Base-by-base conservation (phyloP, 768 basidiomycete species). In the Lactarius trivialis region DNA sequence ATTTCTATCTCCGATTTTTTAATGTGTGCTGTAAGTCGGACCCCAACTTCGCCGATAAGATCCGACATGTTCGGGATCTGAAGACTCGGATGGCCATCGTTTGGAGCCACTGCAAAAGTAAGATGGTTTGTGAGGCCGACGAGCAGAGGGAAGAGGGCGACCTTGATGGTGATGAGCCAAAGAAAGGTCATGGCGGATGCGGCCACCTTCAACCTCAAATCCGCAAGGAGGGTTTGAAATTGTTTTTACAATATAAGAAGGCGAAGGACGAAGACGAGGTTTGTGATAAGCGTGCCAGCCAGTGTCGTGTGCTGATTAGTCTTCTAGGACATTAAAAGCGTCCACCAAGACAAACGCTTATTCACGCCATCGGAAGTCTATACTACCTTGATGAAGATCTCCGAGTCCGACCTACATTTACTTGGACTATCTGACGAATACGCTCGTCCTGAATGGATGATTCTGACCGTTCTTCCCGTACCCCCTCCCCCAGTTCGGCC, bases 391-490 rank as follows among this genome's bases (percentile, higher is more conserved):
- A 91, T 92, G 76, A 98, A 98, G 82, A 93, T 98, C 76, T 84
- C 92, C 7, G 86, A 93, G 64, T 81, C 85, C 14, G 96, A 98
- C 71, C 81, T 98, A 17, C 82, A 86, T 65, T 79, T 94, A 30
- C 84, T 98, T 67, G 97, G 97, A 39, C 84, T 98, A 11, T 95
- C 91, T 30, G 91, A 94, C 61, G 91, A 93, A 71, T 98, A 97
- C 71, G 96, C 97, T 7, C 85, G 95, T 45, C 97, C 97, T 2
- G 93, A 98, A 70, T 99, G 97, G 97, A 98, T 99, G 97, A 97
- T 99, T 67, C 77, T 98, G 45, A 98, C 97, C 0, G 93, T 98
- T 39, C 82, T 98, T 73, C 97, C 97, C 37, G 96, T 99, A 0
- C 97, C 97, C 1, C 97, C 97, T 1, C 96, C 96, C 7, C 93